Base-by-base conservation (phyloP, 2,329 filamentous ascomycete species). In the Diatrype stigma region DNA sequence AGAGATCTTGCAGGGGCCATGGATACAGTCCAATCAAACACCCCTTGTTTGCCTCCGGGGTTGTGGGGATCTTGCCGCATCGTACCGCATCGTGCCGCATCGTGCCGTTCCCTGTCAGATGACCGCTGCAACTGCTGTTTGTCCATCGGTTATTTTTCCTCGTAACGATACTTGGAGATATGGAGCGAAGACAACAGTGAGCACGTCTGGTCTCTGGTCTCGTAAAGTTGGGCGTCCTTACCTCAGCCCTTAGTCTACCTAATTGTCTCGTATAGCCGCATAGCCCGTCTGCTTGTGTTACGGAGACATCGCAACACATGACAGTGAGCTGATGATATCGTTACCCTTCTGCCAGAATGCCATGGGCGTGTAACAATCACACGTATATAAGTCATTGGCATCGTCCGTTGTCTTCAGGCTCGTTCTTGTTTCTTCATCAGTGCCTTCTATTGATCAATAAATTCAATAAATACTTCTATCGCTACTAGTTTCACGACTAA, bases 321-420 rank as follows among this genome's bases (percentile, higher is more conserved):
- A 22, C 37, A 22, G 11, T 12, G 10, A 11, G 2, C n/a, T 40
- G 37, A 40, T 19, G 37, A 40, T 40, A 40, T 19, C 37, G 19
- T 10, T 40, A 21, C 19, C 17, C 17, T 21, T 40, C 17, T 5
- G 19, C 37, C 37, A 22, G 19, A 8, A 21, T 22, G 42, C 16
- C 37, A 47, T 4, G 26, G 34, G 44, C 44, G 22, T 42, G 26
- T 45, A 22, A 42, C 45, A 42, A 17, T 6, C 17, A 40, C 26
- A 45, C n/a, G 21, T 35, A 45, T 51, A 42, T 50, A 45, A 42
- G 51, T 57, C n/a, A 48, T 35, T 19, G n/a, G 30, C 14, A 22
- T 12, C 48, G 23, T 50, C 40, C 28, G 6, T 17, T 46, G 3
- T 4, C 49, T n/a, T 50, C 5, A 26, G 34, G 32, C 28, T 46